Evolutionary conservation across 768 basidiomycete species (phyloP), one percentile per base, ranked within the genome.

Genomic region (Kwoniella newhampshirensis): DNA sequence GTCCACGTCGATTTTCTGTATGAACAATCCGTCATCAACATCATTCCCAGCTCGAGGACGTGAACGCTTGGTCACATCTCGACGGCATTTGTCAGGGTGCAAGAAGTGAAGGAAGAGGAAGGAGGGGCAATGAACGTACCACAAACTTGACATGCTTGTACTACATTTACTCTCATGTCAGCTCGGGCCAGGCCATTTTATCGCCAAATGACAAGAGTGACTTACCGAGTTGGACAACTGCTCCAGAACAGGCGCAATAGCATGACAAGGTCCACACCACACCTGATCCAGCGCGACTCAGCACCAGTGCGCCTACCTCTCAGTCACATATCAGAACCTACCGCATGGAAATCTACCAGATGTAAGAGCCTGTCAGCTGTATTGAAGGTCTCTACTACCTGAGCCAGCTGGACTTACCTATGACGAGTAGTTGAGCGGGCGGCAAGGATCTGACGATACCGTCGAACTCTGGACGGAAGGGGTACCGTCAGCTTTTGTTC

Each of bases 1-100:
- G 60, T 77, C 76, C 25, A 74, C 73, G 46, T 77, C 76, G 49
- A 77, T 67, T 68, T 77, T 74, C 66, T 66, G 53, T 8, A 21
- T 36, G 27, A n/a, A 54, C 18, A 25, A 27, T n/a, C n/a, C n/a
- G n/a, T n/a, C n/a, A 17, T n/a, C 20, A 21, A 42, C 17, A 35
- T 11, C 13, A 11, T 56, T 46, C 12, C 41, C 8, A 18, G 17
- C 18, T n/a, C 21, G 9, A n/a, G n/a, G n/a, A n/a, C n/a, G n/a
- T n/a, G n/a, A n/a, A n/a, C n/a, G n/a, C n/a, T n/a, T n/a, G n/a
- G n/a, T n/a, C n/a, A n/a, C n/a, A n/a, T n/a, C n/a, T n/a, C n/a
- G n/a, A n/a, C n/a, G n/a, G n/a, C n/a, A n/a, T n/a, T n/a, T n/a
- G n/a, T n/a, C n/a, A n/a, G n/a, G n/a, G n/a, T n/a, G n/a, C n/a